Evolutionary conservation across 2,329 filamentous ascomycete genomes (phyloP).

Genomic region (Aspergillus latus): DNA sequence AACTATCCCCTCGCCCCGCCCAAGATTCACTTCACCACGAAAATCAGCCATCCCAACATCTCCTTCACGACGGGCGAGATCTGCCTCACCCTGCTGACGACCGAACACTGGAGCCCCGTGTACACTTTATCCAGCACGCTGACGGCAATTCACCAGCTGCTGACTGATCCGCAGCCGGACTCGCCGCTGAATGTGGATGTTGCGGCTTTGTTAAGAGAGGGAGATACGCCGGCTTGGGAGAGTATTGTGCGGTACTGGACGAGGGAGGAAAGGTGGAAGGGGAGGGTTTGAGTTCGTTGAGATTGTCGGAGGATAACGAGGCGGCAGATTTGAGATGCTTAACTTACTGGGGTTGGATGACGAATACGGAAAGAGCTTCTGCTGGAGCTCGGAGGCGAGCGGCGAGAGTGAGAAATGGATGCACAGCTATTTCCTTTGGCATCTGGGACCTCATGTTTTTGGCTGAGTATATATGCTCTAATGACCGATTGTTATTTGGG

Average conservation of each 20-base stretch:
- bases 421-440: neutral
- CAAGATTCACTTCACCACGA: slow-evolving; percentile 75
- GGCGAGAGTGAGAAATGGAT: neutral
- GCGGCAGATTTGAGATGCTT: neutral
- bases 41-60: slow-evolving; percentile 82
- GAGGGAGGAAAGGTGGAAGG: slow-evolving; percentile 45
- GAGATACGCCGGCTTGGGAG: slow-evolving; percentile 47
- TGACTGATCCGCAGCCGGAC: slow-evolving; percentile 47
- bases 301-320: neutral
- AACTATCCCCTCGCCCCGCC: slow-evolving; percentile 80
- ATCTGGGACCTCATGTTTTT: neutral
- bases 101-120: slow-evolving; percentile 74
- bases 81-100: slow-evolving; percentile 81
- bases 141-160: slow-evolving; percentile 48
- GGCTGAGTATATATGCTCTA: neutral
- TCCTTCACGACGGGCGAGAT: slow-evolving; percentile 78
- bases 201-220: slow-evolving; percentile 46
- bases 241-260: slow-evolving; percentile 50
- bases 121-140: slow-evolving; percentile 66
- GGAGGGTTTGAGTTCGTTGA: neutral
- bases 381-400: too few relatives aligned
- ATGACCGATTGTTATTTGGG: slow-evolving; percentile 1
- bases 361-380: too few relatives aligned
- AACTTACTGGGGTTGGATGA: neutral
- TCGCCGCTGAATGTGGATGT: slow-evolving; percentile 52